Percentiles rank a stretch among this genome's conserved stretches.
These are phyloP conservation scores for Penicillium salamii DNA, from an alignment of 495 filamentous ascomycete species.

Conservation along the genomic window DNA sequence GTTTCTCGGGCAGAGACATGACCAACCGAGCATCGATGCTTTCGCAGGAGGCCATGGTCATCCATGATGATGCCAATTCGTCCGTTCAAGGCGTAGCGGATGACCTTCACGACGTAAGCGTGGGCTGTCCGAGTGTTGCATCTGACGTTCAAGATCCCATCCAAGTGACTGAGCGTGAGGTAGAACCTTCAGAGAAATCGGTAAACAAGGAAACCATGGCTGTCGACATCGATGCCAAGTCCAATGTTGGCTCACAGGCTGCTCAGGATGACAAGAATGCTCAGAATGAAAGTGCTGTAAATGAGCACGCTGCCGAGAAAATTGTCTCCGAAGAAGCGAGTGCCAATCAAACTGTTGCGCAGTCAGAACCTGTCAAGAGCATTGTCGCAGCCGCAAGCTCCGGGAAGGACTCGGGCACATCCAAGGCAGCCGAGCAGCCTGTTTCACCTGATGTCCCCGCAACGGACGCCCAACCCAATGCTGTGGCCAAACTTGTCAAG, in stretches of 20 bases:
- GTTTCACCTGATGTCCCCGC: not conserved
- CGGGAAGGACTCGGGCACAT: not conserved
- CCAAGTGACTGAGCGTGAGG: not conserved
- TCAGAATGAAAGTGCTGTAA: not conserved
- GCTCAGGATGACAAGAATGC: not conserved
- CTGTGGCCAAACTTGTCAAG: not conserved
- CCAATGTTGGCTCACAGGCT: not conserved
- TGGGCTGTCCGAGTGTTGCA: slow-evolving; percentile 20
- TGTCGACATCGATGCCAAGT: not conserved
- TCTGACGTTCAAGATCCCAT: slow-evolving; percentile 1
- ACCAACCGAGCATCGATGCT: slow-evolving; percentile 7
- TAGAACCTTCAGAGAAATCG: not conserved
- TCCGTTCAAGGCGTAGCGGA: slow-evolving; percentile 28
- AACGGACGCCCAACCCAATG: not conserved
- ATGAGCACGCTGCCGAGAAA: not conserved
- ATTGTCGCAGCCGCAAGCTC: not conserved
- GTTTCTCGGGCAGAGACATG: slow-evolving; percentile 22
- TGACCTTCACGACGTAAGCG: slow-evolving; percentile 18
- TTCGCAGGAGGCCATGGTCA: slow-evolving; percentile 22
- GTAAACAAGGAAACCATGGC: not conserved
- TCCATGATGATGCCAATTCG: slow-evolving; percentile 20
- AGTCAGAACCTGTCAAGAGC: not conserved
- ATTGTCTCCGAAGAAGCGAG: not conserved
- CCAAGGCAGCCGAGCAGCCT: not conserved
- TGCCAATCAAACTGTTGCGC: not conserved